Base-by-base conservation (phyloP, 2,329 filamentous ascomycete genomes). In the Trichophyton simii region DNA sequence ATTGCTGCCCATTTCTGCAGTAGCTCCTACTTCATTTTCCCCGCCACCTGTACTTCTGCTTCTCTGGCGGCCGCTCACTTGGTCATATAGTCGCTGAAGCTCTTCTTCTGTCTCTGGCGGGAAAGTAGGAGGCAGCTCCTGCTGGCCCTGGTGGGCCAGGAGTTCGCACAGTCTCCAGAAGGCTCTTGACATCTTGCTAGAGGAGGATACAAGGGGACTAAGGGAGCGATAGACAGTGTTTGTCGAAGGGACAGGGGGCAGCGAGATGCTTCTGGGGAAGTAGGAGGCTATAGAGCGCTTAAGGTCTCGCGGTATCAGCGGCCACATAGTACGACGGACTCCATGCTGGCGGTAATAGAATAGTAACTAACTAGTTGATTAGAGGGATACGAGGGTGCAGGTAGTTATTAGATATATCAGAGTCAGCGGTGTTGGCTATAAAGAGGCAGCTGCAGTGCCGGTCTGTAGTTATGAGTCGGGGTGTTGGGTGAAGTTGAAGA, bases 11-110 rank as follows among this genome's bases (percentile, higher is more conserved):
- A 92, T 91, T 54, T 81, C 82, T 18, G 36, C 22, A 4, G 36
- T 34, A 13, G 52, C 31, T 18, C 3, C 13, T 38, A 38, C 34
- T 36, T 55, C 52, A 3, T 65, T 90, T 85, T 3, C 87, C 87
- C 25, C 86, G 84, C 54, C 85, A 84, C 58, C 41, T 6, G 15
- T 83, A 80, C 61, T 92, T 85, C 60, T 88, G 84, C 64, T 84
- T 20, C 13, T 15, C 15, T 13, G 55, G 9, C 36, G 18, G 22
- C n/a, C n/a, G 13, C 13, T 44, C 15, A 44, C 22, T 58, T 44
- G 20, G n/a, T 58, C 55, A 9, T 25, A 58, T 41, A 44, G 34
- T 22, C 25, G 36, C 18, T 58, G 55, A 13, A 58, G 7, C 6
- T 58, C 36, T 25, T 58, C 55, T 13, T 58, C 52, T 20, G 52